Percentiles rank a stretch among this genome's conserved stretches.
Evolutionary conservation across 2,329 filamentous ascomycete genomes (phyloP).

Genomic region (Westerdykella ornata): DNA sequence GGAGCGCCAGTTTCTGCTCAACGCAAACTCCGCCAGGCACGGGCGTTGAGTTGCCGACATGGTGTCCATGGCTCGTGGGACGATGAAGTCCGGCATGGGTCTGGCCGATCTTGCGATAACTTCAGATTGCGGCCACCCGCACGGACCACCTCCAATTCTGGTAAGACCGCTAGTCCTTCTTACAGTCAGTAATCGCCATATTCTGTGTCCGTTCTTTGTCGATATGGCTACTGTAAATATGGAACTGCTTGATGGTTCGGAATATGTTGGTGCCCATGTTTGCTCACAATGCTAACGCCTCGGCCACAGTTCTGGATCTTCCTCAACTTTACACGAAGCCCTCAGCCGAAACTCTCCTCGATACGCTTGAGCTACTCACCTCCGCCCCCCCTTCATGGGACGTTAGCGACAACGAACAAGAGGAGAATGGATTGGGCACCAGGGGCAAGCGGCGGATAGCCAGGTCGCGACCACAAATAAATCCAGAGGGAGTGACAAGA

Average conservation of each 20-base stretch:
- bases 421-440: conserved; percentile 31
- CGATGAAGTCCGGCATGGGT: not conserved
- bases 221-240: conserved; percentile 7
- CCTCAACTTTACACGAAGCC: conserved; percentile 80
- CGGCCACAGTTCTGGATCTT: conserved; percentile 58
- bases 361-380: conserved; percentile 59
- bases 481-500: conserved; percentile 48
- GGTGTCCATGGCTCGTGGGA: not conserved
- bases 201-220: no score
- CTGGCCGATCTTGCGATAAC: not conserved
- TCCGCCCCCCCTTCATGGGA: conserved; percentile 65
- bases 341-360: conserved; percentile 55
- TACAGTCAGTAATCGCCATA: no score
- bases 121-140: not conserved
- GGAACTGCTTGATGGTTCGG: conserved; percentile 23
- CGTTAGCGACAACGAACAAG: conserved; percentile 39
- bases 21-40: no score
- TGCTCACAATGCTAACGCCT: conserved; percentile 8
- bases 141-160: conserved; percentile 2
- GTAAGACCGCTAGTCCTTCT: no score
- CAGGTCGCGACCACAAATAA: conserved; percentile 33
- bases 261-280: no score
- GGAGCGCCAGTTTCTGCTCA: no score
- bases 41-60: no score
- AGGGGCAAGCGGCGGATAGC: conserved; percentile 23